These are phyloP conservation scores for Dactylonectria macrodidyma DNA, from an alignment of 2,329 filamentous ascomycete genomes.

Conservation along the genomic window DNA sequence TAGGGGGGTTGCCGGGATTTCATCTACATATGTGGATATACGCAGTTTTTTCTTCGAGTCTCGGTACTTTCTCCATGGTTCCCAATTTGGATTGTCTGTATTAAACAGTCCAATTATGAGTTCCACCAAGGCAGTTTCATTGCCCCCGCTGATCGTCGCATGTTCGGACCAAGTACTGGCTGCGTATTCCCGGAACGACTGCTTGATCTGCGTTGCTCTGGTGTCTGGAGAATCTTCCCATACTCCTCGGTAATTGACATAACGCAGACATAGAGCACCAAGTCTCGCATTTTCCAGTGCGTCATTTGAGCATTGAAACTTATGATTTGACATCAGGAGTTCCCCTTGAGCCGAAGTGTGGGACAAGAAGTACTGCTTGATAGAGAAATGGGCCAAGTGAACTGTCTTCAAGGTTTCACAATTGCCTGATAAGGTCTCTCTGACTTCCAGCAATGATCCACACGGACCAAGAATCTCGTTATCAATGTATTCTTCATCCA, in stretches of 20 bases:
- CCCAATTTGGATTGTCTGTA: background rate
- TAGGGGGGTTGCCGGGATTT: background rate
- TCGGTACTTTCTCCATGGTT: background rate
- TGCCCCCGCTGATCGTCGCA: background rate
- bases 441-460: background rate
- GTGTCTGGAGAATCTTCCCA: background rate
- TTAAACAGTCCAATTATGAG: background rate
- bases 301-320: background rate
- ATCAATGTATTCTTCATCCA: background rate
- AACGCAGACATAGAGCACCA: background rate
- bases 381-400: slow-evolving; percentile 2
- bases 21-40: background rate
- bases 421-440: background rate
- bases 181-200: background rate
- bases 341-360: background rate
- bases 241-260: background rate
- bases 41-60: background rate
- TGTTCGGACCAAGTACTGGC: background rate
- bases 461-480: background rate
- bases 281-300: background rate
- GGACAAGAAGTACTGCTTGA: background rate
- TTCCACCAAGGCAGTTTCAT: background rate
- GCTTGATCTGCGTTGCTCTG: background rate
- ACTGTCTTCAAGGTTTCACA: background rate
- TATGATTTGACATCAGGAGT: background rate